phyloP scores from a whole-genome alignment of 768 basidiomycete genomes.

The Trametopsis cervina region DNA sequence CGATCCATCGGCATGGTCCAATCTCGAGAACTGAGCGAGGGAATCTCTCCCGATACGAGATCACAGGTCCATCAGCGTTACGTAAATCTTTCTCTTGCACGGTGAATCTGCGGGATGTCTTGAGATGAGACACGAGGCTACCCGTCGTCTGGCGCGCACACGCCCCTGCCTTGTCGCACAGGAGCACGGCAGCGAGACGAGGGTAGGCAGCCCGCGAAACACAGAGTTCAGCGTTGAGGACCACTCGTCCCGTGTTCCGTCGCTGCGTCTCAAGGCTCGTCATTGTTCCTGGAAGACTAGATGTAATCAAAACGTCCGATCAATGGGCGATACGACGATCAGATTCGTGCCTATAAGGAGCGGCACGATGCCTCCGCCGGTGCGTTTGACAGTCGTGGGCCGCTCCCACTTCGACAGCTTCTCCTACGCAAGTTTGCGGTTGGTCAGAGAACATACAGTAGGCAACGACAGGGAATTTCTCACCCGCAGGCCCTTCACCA shows the following conservation, averaged over 20 bases:
- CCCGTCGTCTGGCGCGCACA: conserved; percentile 4
- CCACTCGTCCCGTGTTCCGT: too few species aligned
- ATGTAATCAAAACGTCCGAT: conserved; percentile 10
- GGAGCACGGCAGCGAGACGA: neutral
- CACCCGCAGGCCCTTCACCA: neutral
- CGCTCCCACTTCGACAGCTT: neutral
- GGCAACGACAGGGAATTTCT: neutral
- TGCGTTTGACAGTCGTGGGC: neutral
- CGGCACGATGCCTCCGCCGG: conserved; percentile 10
- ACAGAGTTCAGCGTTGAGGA: too few species aligned
- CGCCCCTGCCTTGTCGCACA: neutral
- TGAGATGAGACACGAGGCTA: conserved; percentile 15
- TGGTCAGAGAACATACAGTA: neutral
- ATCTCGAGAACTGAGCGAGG: conserved; percentile 24
- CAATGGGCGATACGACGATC: conserved; percentile 13
- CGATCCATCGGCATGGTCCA: conserved; percentile 16
- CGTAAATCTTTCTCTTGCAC: conserved; percentile 19
- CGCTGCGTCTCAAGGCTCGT: too few species aligned
- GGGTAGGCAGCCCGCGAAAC: neutral
- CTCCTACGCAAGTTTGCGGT: neutral
- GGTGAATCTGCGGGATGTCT: conserved; percentile 23
- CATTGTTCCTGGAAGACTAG: conserved; percentile 6
- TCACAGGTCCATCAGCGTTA: conserved; percentile 17
- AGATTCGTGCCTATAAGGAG: conserved; percentile 9
- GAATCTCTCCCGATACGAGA: conserved; percentile 24